Evolutionary conservation across 208 protist species (phyloP).

Genomic region (Trypanosoma rangeli): DNA sequence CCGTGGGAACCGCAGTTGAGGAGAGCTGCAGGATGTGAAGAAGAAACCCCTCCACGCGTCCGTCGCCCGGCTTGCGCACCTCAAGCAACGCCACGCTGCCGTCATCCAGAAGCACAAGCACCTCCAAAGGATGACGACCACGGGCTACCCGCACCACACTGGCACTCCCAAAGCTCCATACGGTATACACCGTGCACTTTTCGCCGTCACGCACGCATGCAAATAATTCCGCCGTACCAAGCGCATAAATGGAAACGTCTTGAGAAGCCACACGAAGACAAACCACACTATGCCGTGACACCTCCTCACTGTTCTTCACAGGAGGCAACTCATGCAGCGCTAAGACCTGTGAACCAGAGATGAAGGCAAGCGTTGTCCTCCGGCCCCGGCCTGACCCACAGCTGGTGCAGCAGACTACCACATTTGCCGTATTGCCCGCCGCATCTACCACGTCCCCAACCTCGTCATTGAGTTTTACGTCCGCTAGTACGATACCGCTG

Average conservation of each 20-base stretch:
- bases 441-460: constrained; percentile 1
- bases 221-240: constrained; percentile 17
- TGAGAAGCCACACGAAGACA: constrained; percentile 6
- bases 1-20: constrained; percentile 19
- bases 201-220: constrained; percentile 2
- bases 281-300: constrained; percentile 5
- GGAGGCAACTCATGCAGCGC: constrained; percentile 9
- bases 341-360: constrained; percentile 16
- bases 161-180: constrained; percentile 36
- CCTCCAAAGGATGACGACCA: constrained; percentile 43
- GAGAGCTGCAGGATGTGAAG: constrained; percentile 11
- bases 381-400: constrained; percentile 2
- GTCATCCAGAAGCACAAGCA: constrained; percentile 55
- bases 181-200: neutral
- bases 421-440: constrained; percentile 15
- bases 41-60: neutral
- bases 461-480: constrained; percentile 35
- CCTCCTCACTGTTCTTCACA: neutral
- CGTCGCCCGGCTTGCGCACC: constrained; percentile 13
- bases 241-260: constrained; percentile 23
- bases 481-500: constrained; percentile 46
- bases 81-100: constrained; percentile 45
- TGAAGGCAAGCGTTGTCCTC: constrained; percentile 9
- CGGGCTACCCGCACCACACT: constrained; percentile 37
- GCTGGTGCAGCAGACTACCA: constrained; percentile 12